A percentile compares a stretch with the other conserved stretches of the same genome.
phyloP scores from a whole-genome alignment of 768 basidiomycete genomes.

The Calocera cornea region DNA sequence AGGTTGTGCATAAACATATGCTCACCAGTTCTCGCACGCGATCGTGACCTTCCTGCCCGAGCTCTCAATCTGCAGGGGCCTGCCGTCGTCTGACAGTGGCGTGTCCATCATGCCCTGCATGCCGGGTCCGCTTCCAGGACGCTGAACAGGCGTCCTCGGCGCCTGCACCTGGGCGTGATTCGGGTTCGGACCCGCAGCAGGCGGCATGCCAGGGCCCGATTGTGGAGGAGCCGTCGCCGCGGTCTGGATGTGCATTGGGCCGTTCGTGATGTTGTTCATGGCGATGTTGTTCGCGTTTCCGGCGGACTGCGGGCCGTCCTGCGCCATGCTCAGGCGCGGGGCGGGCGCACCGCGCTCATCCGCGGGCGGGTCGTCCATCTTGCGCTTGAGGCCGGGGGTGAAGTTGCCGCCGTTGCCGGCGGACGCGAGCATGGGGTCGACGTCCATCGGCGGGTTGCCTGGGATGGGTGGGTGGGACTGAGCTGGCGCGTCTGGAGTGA shows the following conservation, averaged over 20 bases:
- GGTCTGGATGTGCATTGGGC: background rate
- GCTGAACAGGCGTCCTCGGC: background rate
- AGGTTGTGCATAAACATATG: background rate
- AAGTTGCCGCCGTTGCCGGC: background rate
- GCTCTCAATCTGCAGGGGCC: background rate
- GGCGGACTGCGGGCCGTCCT: background rate
- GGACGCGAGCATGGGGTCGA: background rate
- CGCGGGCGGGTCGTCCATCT: background rate
- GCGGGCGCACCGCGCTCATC: background rate
- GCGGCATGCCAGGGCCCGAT: background rate
- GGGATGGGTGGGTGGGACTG: background rate
- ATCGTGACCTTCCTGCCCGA: constrained; percentile 3
- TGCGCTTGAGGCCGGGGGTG: background rate
- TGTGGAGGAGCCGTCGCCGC: background rate
- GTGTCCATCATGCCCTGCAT: background rate
- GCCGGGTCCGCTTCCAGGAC: background rate
- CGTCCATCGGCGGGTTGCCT: constrained; percentile 5
- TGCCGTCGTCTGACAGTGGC: background rate
- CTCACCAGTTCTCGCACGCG: constrained; percentile 5
- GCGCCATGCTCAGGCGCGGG: background rate
- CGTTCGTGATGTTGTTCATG: background rate
- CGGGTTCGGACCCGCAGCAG: background rate
- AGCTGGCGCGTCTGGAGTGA: background rate
- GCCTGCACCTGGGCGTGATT: background rate
- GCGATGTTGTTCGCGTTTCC: background rate